phyloP scores from a whole-genome alignment of 1,139 yeast species.

The Casaregolazyma suthepensis region DNA sequence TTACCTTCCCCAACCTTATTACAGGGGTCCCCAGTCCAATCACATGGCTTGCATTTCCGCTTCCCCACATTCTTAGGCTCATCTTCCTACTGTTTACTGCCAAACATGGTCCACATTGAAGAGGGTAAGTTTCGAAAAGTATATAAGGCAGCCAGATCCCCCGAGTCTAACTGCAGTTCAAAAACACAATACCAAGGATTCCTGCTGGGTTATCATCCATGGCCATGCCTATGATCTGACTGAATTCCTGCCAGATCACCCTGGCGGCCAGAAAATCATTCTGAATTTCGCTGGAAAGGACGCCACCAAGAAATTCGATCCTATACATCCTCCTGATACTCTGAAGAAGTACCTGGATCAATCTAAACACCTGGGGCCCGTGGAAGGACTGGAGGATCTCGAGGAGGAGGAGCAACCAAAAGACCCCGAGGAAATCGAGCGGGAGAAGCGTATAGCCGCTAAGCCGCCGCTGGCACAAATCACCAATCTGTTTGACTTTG shows the following conservation, averaged over 20 bases:
- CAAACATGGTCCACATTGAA: slow-evolving; percentile 15
- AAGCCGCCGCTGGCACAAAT: slow-evolving; percentile 66
- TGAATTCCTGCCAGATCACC: slow-evolving; percentile 70
- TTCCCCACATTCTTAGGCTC: neutral
- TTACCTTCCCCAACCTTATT: too few relatives aligned
- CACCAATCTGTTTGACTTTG: slow-evolving; percentile 74
- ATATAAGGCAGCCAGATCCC: too few relatives aligned
- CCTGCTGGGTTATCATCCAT: slow-evolving; percentile 85
- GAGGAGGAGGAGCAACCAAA: slow-evolving; percentile 28
- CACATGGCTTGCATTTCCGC: neutral
- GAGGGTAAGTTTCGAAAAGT: slow-evolving; percentile 20
- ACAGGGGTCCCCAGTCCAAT: neutral
- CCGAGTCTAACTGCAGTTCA: slow-evolving; percentile 42
- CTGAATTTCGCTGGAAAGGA: slow-evolving; percentile 82
- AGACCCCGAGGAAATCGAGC: slow-evolving; percentile 30
- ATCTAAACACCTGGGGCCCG: slow-evolving; percentile 43
- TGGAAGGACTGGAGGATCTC: slow-evolving; percentile 29
- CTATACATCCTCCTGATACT: slow-evolving; percentile 81
- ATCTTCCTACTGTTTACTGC: neutral
- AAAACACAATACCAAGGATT: slow-evolving; percentile 54
- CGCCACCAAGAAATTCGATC: slow-evolving; percentile 80
- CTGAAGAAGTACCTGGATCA: slow-evolving; percentile 47
- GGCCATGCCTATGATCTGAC: slow-evolving; percentile 83
- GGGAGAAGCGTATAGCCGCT: slow-evolving; percentile 34
- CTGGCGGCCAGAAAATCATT: slow-evolving; percentile 79